Evolutionary conservation across 2,329 filamentous ascomycete genomes (phyloP), one percentile per base, ranked within the genome.

Genomic region (Ilyonectria robusta): DNA sequence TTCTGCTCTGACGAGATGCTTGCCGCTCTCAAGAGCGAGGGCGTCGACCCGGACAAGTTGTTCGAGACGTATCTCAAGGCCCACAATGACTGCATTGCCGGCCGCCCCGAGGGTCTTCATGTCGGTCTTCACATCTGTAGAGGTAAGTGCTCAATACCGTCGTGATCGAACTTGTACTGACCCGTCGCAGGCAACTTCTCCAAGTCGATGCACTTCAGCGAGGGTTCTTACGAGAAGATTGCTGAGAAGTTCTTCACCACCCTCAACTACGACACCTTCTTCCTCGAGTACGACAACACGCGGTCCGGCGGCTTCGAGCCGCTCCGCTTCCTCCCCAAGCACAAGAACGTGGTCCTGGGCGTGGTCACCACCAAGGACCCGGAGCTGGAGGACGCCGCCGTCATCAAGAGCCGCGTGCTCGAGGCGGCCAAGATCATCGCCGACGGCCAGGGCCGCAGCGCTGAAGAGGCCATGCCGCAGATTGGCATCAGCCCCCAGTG

Each of bases 1-100:
- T 93, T 93, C 79, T 93, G 91, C 81, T 91, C 88, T 5, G 87
- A 92, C 42, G 88, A 89, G 68, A 92, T 92, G 88, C 81, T 90
- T 17, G 81, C 84, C 62, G 88, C 88, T 31, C 89, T 84, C 63
- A 75, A 85, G 81, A 83, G 86, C 62, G 85, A 85, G 23, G 91
- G 92, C 71, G 82, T 86, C 48, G 84, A 89, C 19, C 85, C 90
- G 13, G 89, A 92, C 42, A 87, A 88, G 68, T 86, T 93, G 70
- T 86, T 94, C 57, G 88, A 92, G 72, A 85, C 88, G 35, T 94
- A 94, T 77, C 88, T 94, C 78, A 87, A 88, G 78, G 88, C 92
- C 72, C 93, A 94, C 84, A 94, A 94, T 76, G 89, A 92, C 77
- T 91, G 88, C 77, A 86, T 93, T 72, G 81, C 84, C 31, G 84